A percentile compares a stretch with the other conserved stretches of the same genome.
phyloP scores from a whole-genome alignment of 441 rosid species.

The Flueggea neowawraea region DNA sequence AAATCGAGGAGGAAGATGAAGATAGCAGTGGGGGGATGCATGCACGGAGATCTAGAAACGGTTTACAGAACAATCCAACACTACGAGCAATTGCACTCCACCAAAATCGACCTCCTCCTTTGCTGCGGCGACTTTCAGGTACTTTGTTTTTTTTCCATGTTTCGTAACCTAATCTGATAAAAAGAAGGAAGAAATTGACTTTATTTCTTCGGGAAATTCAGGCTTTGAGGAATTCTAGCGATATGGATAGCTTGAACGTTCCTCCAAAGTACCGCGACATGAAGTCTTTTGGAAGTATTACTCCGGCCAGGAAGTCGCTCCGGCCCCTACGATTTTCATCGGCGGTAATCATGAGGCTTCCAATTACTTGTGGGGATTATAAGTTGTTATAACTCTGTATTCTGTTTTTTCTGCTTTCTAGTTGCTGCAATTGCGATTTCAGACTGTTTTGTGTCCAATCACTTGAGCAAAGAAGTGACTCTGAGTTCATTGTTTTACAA shows the following conservation, averaged over 20 bases:
- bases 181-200: too few relatives aligned
- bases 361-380: slow-evolving; percentile 92
- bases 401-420: slow-evolving; percentile 1
- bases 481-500: too few relatives aligned
- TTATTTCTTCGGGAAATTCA: slow-evolving; percentile 4
- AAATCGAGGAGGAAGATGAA: slow-evolving; percentile 38
- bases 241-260: slow-evolving; percentile 79
- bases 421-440: not conserved
- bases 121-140: slow-evolving; percentile 98
- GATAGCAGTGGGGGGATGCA: slow-evolving; percentile 95
- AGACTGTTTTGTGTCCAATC: not conserved
- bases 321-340: slow-evolving; percentile 85
- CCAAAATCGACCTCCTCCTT: slow-evolving; percentile 87
- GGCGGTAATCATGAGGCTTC: slow-evolving; percentile 99
- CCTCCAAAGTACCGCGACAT: slow-evolving; percentile 68
- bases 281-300: slow-evolving; percentile 95
- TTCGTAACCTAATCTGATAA: too few relatives aligned
- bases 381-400: slow-evolving; percentile 12
- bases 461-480: too few relatives aligned
- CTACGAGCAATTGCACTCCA: slow-evolving; percentile 46
- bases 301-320: slow-evolving; percentile 77
- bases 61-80: slow-evolving; percentile 63
- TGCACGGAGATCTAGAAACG: slow-evolving; percentile 91
- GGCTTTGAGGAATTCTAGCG: slow-evolving; percentile 85
- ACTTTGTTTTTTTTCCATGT: not conserved